Percentiles rank a stretch among this genome's conserved stretches.
These are phyloP conservation scores for Aspergillus floridensis DNA, from an alignment of 2,329 filamentous ascomycete genomes.

Conservation along the genomic window DNA sequence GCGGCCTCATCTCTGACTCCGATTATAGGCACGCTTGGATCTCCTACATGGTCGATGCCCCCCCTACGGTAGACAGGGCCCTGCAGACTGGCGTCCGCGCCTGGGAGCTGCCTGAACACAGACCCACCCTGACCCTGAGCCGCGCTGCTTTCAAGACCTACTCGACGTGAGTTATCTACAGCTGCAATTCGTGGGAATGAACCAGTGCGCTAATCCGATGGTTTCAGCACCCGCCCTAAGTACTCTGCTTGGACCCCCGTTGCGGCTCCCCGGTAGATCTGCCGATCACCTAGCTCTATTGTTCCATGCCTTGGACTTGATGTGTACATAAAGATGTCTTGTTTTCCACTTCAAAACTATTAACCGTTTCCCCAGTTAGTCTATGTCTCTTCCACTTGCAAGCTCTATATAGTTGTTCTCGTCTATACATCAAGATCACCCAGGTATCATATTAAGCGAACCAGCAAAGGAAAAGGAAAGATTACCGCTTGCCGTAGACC, in stretches of 20 bases:
- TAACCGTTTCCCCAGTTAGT: constrained; percentile 14
- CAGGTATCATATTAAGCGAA: constrained; percentile 28
- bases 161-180: constrained; percentile 70
- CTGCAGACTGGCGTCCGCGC: constrained; percentile 63
- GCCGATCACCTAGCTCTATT: not conserved
- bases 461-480: constrained; percentile 11
- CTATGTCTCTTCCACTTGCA: constrained; percentile 2
- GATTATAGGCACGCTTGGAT: constrained; percentile 83
- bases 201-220: not conserved
- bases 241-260: constrained; percentile 36
- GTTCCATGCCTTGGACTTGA: constrained; percentile 12
- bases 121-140: constrained; percentile 71
- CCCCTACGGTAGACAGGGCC: constrained; percentile 73
- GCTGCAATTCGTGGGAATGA: not conserved
- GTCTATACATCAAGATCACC: constrained; percentile 18
- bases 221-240: constrained; percentile 32
- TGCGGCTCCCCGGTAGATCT: constrained; percentile 36
- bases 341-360: constrained; percentile 26
- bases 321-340: constrained; percentile 39
- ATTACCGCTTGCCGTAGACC: not conserved
- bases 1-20: not conserved
- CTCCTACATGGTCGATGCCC: constrained; percentile 84
- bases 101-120: constrained; percentile 74
- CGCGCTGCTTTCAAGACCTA: constrained; percentile 87
- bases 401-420: constrained; percentile 7